Evolutionary conservation across 768 basidiomycete genomes (phyloP), one percentile per base, ranked within the genome.

Genomic region (Boletus rex-veris): DNA sequence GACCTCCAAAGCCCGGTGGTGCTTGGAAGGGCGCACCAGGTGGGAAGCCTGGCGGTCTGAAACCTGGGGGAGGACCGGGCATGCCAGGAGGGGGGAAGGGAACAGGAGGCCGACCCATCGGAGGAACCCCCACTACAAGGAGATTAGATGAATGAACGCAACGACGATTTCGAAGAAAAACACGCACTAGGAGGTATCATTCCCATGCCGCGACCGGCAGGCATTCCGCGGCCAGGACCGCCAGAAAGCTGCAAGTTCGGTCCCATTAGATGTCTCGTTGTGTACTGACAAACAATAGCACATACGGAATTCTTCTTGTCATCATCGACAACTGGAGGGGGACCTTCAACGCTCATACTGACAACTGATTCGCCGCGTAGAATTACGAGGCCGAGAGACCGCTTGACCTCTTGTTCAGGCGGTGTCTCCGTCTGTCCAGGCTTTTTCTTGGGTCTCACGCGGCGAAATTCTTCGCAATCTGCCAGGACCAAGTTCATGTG

Each of bases 401-500:
- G 86, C 73, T 98, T 99, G 80, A 97, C 87, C 77, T 98, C 95
- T 72, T 96, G 92, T 70, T 86, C 83, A 1, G 83, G 82, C 7
- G 81, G 83, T 5, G 83, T 80, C 69, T 86, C 90, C 37, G 67
- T 72, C 74, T 84, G 86, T 26, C 90, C 90, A 14, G 82, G 68
- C 76, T 96, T 90, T 78, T 93, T 93, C 80, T 98, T 98, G 37
- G 89, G 88, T 59, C 90, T 77, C 39, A 98, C 86, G 59, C 90
- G 85, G 64, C 97, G 77, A 70, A 98, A 99, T 74, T 99, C 97
- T 73, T 99, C 97, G 68, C 95, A 98, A 64, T 98, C 97, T 15
- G 96, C 94, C 50, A 99, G 76, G 42, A 99, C 97, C 63, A 99
- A 80, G 75, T 99, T 99, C 97, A 98, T 99, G 74, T 99, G 97